These are phyloP conservation scores for Thielaviopsis musarum DNA, from an alignment of 2,329 filamentous ascomycete species.

Conservation along the genomic window DNA sequence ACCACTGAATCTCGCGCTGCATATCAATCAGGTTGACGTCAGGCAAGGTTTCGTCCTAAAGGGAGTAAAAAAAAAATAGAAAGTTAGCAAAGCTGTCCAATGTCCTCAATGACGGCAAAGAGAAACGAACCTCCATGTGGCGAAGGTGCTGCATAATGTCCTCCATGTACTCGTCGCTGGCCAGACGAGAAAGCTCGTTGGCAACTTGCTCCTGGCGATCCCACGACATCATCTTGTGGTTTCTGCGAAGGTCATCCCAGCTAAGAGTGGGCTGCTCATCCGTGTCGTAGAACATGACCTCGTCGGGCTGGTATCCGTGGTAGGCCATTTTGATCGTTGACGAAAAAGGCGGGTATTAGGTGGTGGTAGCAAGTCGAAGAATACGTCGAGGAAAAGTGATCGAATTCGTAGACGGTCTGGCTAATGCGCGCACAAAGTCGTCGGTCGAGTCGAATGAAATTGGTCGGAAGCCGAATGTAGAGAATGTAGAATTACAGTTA, in stretches of 20 bases:
- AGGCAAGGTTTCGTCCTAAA: slow-evolving; percentile 64
- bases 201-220: slow-evolving; percentile 78
- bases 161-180: slow-evolving; percentile 81
- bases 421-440: slow-evolving; percentile 16
- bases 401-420: slow-evolving; percentile 13
- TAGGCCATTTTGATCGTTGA: slow-evolving; percentile 29
- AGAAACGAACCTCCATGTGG: slow-evolving; percentile 61
- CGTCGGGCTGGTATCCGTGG: slow-evolving; percentile 20
- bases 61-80: background rate
- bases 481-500: background rate
- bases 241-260: slow-evolving; percentile 56
- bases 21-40: slow-evolving; percentile 98
- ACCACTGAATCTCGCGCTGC: slow-evolving; percentile 98
- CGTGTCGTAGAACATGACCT: slow-evolving; percentile 37
- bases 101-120: background rate
- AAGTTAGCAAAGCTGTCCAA: background rate
- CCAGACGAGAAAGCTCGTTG: slow-evolving; percentile 71
- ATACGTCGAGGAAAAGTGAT: slow-evolving; percentile 17
- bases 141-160: slow-evolving; percentile 91
- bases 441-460: slow-evolving; percentile 4
- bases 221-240: slow-evolving; percentile 60
- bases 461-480: background rate
- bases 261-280: slow-evolving; percentile 31
- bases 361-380: slow-evolving; percentile 12
- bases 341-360: slow-evolving; percentile 1